A percentile compares a stretch with the other conserved stretches of the same genome.
These are phyloP conservation scores for Leccinum aurantiacum DNA, from an alignment of 768 basidiomycete species.

Conservation along the genomic window DNA sequence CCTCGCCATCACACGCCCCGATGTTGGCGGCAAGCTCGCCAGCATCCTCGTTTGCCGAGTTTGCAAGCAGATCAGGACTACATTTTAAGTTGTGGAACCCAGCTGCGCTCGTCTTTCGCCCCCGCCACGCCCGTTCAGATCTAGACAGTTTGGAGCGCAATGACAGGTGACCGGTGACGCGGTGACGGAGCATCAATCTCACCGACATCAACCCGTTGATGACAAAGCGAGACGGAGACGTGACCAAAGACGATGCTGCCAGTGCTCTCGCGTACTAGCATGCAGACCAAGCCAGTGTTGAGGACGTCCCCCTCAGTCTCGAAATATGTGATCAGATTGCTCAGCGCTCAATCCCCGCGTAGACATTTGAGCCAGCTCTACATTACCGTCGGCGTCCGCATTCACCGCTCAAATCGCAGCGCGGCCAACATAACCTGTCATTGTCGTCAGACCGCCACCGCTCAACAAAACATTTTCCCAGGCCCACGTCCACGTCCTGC, in stretches of 20 bases:
- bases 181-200: conserved; percentile 36
- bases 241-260: too few relatives aligned
- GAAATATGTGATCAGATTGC: too few relatives aligned
- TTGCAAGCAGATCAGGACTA: conserved; percentile 70
- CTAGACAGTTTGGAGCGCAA: conserved; percentile 32
- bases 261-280: too few relatives aligned
- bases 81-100: conserved; percentile 29
- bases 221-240: too few relatives aligned
- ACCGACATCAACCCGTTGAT: conserved; percentile 31
- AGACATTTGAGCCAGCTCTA: background rate
- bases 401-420: conserved; percentile 57
- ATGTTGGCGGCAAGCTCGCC: conserved; percentile 79
- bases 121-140: conserved; percentile 41
- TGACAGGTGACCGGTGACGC: conserved; percentile 4
- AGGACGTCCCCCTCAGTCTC: too few relatives aligned
- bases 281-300: too few relatives aligned
- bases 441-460: conserved; percentile 13
- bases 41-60: conserved; percentile 92
- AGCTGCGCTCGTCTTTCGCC: conserved; percentile 58
- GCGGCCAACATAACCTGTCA: conserved; percentile 59
- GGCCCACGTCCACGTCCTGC: conserved; percentile 34
- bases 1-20: conserved; percentile 9
- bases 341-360: too few relatives aligned
- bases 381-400: conserved; percentile 52
- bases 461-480: conserved; percentile 44